These are phyloP conservation scores for Amanita jacksonii DNA, from an alignment of 768 basidiomycete species.

Conservation along the genomic window DNA sequence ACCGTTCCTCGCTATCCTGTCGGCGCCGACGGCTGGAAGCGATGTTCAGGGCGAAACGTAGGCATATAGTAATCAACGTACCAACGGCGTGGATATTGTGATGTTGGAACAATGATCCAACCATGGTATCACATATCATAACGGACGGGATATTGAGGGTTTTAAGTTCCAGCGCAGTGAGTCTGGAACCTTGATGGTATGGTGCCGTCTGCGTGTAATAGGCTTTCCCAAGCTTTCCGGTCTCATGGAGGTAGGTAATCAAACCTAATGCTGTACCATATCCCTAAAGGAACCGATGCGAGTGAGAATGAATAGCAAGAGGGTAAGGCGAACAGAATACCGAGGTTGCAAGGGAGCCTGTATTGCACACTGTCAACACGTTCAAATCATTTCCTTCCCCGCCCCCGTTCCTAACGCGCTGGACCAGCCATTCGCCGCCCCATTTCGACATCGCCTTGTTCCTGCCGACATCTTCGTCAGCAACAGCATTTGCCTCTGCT, in stretches of 20 bases:
- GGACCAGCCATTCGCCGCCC: conserved; percentile 80
- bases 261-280: conserved; percentile 93
- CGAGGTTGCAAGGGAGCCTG: conserved; percentile 92
- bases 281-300: conserved; percentile 42
- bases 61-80: conserved; percentile 21
- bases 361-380: conserved; percentile 92
- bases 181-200: conserved; percentile 87
- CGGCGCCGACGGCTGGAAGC: conserved; percentile 68
- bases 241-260: conserved; percentile 84
- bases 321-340: conserved; percentile 26
- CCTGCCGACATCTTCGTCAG: conserved; percentile 79
- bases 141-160: conserved; percentile 76
- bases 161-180: conserved; percentile 86
- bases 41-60: neutral
- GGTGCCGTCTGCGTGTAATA: conserved; percentile 93
- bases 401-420: conserved; percentile 30
- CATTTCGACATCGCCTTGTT: conserved; percentile 78
- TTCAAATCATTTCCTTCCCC: conserved; percentile 46
- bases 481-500: conserved; percentile 63
- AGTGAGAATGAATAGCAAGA: neutral
- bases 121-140: conserved; percentile 98
- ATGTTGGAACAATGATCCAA: conserved; percentile 90
- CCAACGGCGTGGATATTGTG: conserved; percentile 75
- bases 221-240: conserved; percentile 65
- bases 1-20: conserved; percentile 84